Evolutionary conservation across 2,329 filamentous ascomycete genomes (phyloP).

Genomic region (Pseudopyricularia cyperi): DNA sequence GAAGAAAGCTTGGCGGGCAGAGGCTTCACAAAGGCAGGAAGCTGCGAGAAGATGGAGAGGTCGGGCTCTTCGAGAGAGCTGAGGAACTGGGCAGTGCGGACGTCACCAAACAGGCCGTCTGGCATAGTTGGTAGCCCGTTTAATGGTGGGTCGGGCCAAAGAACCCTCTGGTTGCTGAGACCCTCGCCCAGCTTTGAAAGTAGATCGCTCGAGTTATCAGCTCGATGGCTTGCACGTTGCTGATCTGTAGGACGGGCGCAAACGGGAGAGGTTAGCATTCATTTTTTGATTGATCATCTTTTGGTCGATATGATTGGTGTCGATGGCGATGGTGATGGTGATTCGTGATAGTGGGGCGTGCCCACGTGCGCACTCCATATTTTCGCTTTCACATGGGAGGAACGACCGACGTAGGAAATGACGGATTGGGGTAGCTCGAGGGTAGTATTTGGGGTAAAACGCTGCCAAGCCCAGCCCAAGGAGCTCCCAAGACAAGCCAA

Average conservation of each 20-base stretch:
- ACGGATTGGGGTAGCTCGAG: slow-evolving; percentile 10
- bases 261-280: neutral
- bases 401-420: neutral
- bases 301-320: too few species aligned
- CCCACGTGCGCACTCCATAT: neutral
- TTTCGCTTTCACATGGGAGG: neutral
- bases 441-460: neutral
- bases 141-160: slow-evolving; percentile 17
- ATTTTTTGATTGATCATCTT: too few species aligned
- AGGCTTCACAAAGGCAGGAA: slow-evolving; percentile 63
- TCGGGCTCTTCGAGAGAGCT: slow-evolving; percentile 35
- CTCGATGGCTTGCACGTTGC: slow-evolving; percentile 4
- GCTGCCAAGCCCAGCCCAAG: neutral
- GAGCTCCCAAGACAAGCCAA: neutral
- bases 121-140: too few species aligned
- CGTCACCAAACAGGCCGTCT: slow-evolving; percentile 21
- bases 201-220: slow-evolving; percentile 7
- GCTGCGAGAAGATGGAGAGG: slow-evolving; percentile 23
- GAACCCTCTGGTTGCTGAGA: slow-evolving; percentile 16
- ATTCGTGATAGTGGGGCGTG: neutral
- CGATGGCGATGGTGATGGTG: too few species aligned
- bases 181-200: slow-evolving; percentile 15
- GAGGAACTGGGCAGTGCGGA: slow-evolving; percentile 28
- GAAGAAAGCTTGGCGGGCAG: slow-evolving; percentile 63
- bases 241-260: slow-evolving; percentile 7